These are phyloP conservation scores for Flaveria sonorensis DNA, from an alignment of 129 eudicot species.

Conservation along the genomic window DNA sequence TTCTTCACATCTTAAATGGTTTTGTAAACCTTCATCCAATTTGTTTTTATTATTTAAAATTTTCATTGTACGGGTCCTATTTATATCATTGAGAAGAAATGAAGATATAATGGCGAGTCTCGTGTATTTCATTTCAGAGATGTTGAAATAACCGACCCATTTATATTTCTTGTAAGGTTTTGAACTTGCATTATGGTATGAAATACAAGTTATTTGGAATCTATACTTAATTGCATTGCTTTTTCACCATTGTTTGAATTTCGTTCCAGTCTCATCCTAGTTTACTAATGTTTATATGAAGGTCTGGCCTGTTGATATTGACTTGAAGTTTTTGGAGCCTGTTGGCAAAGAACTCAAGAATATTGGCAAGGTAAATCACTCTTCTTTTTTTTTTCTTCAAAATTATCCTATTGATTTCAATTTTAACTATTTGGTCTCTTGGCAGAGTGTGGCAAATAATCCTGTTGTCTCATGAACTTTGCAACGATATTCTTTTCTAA, in stretches of 20 bases:
- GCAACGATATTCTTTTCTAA: neutral
- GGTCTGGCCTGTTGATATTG: slow-evolving; percentile 89
- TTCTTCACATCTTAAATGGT: neutral
- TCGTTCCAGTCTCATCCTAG: slow-evolving; percentile 12
- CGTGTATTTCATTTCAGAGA: neutral
- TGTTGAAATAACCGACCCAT: neutral
- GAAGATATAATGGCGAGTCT: neutral
- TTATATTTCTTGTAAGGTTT: too few relatives aligned
- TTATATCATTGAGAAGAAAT: slow-evolving; percentile 16
- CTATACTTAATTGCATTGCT: neutral
- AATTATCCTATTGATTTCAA: neutral
- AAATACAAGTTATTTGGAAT: neutral
- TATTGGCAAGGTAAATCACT: slow-evolving; percentile 67
- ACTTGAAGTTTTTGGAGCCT: slow-evolving; percentile 85
- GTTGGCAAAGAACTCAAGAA: slow-evolving; percentile 81
- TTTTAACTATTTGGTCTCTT: neutral
- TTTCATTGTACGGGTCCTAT: neutral
- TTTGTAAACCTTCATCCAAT: neutral
- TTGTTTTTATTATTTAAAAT: neutral
- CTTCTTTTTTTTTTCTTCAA: neutral
- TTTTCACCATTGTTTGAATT: neutral
- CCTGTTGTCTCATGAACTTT: neutral
- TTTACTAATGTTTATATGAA: slow-evolving; percentile 26
- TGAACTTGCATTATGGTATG: neutral
- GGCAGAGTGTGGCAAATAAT: neutral